Percentiles rank a stretch among this genome's conserved stretches.
Evolutionary conservation across 768 basidiomycete species (phyloP).

Genomic region (Botryobasidium botryosum): DNA sequence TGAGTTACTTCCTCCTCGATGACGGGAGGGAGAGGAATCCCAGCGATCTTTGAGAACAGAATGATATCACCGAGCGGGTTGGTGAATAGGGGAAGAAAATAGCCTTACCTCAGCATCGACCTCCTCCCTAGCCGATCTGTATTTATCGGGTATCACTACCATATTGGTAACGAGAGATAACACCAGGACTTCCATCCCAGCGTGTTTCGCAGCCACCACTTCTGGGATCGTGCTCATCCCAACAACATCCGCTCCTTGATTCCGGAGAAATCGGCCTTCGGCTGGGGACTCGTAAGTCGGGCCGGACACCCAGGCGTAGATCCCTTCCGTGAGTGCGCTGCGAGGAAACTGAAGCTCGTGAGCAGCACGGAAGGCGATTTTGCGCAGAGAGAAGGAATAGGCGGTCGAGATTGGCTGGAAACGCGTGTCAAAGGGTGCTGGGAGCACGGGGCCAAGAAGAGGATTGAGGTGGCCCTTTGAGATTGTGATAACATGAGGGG

Average conservation of each 20-base stretch:
- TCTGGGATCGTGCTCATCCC: constrained; percentile 91
- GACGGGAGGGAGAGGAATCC: constrained; percentile 30
- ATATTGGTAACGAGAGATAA: constrained; percentile 75
- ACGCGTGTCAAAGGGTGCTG: constrained; percentile 38
- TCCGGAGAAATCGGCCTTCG: constrained; percentile 60
- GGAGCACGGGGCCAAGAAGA: constrained; percentile 51
- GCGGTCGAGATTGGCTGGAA: constrained; percentile 77
- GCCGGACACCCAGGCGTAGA: constrained; percentile 80
- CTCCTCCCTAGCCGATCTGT: constrained; percentile 53
- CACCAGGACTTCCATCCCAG: constrained; percentile 57
- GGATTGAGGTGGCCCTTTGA: constrained; percentile 50
- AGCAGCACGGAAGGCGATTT: constrained; percentile 53
- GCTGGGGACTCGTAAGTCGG: constrained; percentile 84
- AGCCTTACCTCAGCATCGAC: constrained; percentile 52
- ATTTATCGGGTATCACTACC: constrained; percentile 54
- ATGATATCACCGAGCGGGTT: neutral
- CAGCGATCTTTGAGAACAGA: constrained; percentile 35
- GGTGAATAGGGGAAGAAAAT: neutral
- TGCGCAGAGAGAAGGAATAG: constrained; percentile 56
- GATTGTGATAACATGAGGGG: neutral
- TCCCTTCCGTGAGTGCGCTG: constrained; percentile 56
- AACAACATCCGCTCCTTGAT: constrained; percentile 73
- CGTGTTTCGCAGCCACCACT: constrained; percentile 63
- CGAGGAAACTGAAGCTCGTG: constrained; percentile 37
- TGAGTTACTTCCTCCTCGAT: constrained; percentile 43